These are phyloP conservation scores for Vitis riparia DNA, from an alignment of 164 flowering plant genomes.

Conservation along the genomic window DNA sequence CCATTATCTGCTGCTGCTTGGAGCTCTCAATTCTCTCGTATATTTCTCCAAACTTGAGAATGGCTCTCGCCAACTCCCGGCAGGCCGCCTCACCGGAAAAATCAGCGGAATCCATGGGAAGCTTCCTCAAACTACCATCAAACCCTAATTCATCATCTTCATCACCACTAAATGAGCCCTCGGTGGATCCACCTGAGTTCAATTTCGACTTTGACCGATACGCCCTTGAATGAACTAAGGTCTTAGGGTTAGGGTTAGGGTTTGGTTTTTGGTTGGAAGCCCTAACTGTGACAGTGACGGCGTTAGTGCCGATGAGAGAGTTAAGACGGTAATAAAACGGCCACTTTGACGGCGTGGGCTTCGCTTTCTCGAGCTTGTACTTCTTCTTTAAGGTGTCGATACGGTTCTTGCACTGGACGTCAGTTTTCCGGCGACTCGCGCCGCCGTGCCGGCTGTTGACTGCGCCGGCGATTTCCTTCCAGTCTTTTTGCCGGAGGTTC, in stretches of 20 bases:
- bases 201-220: slow-evolving; percentile 16
- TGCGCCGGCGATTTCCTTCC: slow-evolving; percentile 73
- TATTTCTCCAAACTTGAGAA: slow-evolving; percentile 50
- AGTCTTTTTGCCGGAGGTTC: slow-evolving; percentile 72
- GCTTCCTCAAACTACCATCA: slow-evolving; percentile 18
- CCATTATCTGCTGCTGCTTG: slow-evolving; percentile 56
- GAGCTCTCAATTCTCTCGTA: slow-evolving; percentile 56
- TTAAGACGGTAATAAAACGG: slow-evolving; percentile 54
- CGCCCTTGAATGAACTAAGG: slow-evolving; percentile 13
- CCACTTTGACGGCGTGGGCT: slow-evolving; percentile 48
- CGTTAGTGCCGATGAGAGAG: slow-evolving; percentile 43
- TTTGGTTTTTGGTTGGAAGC: slow-evolving; percentile 3
- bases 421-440: slow-evolving; percentile 42
- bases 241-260: slow-evolving; percentile 11
- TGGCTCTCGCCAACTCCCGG: slow-evolving; percentile 52
- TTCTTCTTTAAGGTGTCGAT: slow-evolving; percentile 84
- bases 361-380: slow-evolving; percentile 64
- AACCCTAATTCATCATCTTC: slow-evolving; percentile 14
- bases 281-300: slow-evolving; percentile 18
- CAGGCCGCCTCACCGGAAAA: slow-evolving; percentile 27
- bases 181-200: slow-evolving; percentile 20
- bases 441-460: slow-evolving; percentile 52
- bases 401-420: slow-evolving; percentile 77
- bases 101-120: slow-evolving; percentile 16
- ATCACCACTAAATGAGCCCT: slow-evolving; percentile 27